phyloP scores from a whole-genome alignment of 345 rosid species.

The Populus ilicifolia region DNA sequence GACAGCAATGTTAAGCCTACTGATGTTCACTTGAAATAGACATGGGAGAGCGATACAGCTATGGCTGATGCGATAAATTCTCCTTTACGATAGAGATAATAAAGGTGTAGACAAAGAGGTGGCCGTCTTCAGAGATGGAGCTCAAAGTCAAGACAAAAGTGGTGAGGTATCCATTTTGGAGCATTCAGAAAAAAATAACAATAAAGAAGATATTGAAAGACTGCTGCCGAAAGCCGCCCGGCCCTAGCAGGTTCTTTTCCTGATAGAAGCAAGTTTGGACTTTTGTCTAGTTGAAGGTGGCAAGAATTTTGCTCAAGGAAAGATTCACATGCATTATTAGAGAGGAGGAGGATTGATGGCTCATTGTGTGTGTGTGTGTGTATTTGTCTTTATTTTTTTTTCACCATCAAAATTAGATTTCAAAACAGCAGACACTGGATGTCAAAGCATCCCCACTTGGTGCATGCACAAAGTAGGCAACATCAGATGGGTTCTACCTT shows the following conservation, averaged over 20 bases:
- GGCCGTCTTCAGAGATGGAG: neutral
- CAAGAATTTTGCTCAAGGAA: constrained; percentile 23
- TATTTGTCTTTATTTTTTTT: neutral
- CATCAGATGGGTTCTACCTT: constrained; percentile 4
- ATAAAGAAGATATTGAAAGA: neutral
- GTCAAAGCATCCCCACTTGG: constrained; percentile 17
- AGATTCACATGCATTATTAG: constrained; percentile 45
- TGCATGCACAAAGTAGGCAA: constrained; percentile 5
- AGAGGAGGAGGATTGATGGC: constrained; percentile 28
- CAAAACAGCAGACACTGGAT: neutral
- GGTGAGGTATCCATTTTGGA: constrained; percentile 5
- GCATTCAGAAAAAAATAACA: neutral
- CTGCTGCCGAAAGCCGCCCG: constrained; percentile 5
- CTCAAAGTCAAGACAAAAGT: constrained; percentile 8
- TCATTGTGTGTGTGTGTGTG: too few species aligned
- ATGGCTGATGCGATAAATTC: constrained; percentile 8
- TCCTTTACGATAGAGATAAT: neutral
- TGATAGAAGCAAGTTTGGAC: constrained; percentile 39
- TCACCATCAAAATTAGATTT: neutral
- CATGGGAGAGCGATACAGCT: neutral
- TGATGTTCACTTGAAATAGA: constrained; percentile 9
- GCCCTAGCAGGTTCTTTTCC: constrained; percentile 4
- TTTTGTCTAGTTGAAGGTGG: constrained; percentile 46
- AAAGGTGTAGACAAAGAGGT: neutral
- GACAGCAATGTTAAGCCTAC: neutral